Conservation (phyloP, 2,329 filamentous ascomycete genomes). For the Stagonosporopsis tanaceti region DNA sequence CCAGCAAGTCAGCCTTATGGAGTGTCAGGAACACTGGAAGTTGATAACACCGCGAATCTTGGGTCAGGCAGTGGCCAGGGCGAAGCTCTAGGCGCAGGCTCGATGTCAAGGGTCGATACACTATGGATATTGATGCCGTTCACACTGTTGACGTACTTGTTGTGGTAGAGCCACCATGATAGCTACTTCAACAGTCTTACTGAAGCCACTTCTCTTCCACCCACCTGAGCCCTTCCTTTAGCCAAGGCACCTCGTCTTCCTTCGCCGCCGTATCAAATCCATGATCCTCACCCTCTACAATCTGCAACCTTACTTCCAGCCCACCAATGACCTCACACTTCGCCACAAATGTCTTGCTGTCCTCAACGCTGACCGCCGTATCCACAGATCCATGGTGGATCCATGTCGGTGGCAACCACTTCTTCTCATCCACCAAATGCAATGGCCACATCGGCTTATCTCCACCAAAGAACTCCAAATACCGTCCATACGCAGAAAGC, state of each 20-base stretch:
- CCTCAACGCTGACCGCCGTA: slow-evolving; percentile 36
- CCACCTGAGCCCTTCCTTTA: slow-evolving; percentile 38
- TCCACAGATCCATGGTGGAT: slow-evolving; percentile 45
- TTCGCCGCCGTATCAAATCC: slow-evolving; percentile 41
- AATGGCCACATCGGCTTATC: slow-evolving; percentile 39
- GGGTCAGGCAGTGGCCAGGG: neutral
- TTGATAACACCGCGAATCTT: neutral
- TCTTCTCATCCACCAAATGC: slow-evolving; percentile 32
- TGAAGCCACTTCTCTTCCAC: slow-evolving; percentile 37
- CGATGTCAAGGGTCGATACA: neutral
- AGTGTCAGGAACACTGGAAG: neutral
- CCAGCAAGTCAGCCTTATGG: slow-evolving; percentile 39
- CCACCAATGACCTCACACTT: slow-evolving; percentile 30
- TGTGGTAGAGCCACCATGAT: neutral
- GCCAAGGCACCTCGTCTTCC: slow-evolving; percentile 40
- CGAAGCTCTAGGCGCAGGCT: slow-evolving; percentile 2
- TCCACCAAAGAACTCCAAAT: slow-evolving; percentile 38
- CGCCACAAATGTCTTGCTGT: slow-evolving; percentile 36
- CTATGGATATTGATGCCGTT: neutral
- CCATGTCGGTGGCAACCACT: slow-evolving; percentile 38
- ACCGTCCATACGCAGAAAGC: slow-evolving; percentile 31
- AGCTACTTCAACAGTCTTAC: neutral
- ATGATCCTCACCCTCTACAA: slow-evolving; percentile 35
- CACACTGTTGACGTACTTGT: neutral
- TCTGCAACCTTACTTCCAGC: slow-evolving; percentile 30